Evolutionary conservation across 2,329 filamentous ascomycete species (phyloP).

Genomic region (Biscogniauxia mediterranea): DNA sequence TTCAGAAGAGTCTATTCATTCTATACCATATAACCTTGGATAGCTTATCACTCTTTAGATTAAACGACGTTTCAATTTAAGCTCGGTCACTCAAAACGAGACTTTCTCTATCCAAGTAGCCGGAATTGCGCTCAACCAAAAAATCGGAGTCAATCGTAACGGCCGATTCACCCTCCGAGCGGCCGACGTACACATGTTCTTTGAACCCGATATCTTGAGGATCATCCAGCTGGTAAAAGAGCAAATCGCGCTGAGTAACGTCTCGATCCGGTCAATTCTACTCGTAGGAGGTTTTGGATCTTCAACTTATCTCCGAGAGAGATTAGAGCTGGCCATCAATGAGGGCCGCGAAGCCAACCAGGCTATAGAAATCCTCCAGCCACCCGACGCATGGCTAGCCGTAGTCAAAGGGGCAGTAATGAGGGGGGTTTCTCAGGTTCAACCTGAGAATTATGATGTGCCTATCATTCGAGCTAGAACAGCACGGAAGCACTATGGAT

Average conservation of each 20-base stretch:
- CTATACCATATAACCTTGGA: constrained; percentile 1
- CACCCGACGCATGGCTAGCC: constrained; percentile 48
- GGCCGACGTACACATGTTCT: constrained; percentile 40
- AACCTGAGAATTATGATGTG: constrained; percentile 34
- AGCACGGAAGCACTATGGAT: constrained; percentile 45
- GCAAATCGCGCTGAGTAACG: constrained; percentile 41
- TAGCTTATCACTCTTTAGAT: constrained; percentile 22
- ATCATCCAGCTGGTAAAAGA: constrained; percentile 44
- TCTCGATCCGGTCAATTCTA: constrained; percentile 44
- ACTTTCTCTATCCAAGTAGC: constrained; percentile 36
- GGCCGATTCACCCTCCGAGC: constrained; percentile 39
- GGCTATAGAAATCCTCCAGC: constrained; percentile 44
- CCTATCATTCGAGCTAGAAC: constrained; percentile 41
- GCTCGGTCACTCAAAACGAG: constrained; percentile 34
- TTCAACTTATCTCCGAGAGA: constrained; percentile 43
- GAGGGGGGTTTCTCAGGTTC: constrained; percentile 42
- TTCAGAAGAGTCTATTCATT: background rate
- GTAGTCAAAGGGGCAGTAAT: constrained; percentile 51
- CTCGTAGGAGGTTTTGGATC: constrained; percentile 50
- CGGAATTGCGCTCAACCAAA: constrained; percentile 37
- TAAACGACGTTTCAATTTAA: constrained; percentile 37
- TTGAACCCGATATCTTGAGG: constrained; percentile 43
- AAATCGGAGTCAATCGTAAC: constrained; percentile 35
- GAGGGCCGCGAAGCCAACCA: constrained; percentile 26
- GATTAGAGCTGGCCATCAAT: constrained; percentile 32